Conservation (phyloP, 2,329 filamentous ascomycete species). For the Knufia fluminis region DNA sequence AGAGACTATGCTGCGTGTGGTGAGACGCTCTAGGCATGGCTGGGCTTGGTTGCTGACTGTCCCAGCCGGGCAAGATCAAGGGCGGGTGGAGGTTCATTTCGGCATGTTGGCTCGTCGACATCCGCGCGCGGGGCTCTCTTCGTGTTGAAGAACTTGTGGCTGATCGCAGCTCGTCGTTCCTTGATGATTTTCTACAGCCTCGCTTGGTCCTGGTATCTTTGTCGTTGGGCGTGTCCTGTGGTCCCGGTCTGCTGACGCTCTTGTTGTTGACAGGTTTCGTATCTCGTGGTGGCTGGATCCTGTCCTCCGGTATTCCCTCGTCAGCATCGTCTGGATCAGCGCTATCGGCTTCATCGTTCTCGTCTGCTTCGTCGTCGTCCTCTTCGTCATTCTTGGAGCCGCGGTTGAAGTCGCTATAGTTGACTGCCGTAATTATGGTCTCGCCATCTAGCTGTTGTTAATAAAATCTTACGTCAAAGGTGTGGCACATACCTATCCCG, state of each 20-base stretch:
- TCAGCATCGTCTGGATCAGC: background rate
- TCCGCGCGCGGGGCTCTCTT: background rate
- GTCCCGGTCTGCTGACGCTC: background rate
- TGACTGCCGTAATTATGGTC: slow-evolving; percentile 13
- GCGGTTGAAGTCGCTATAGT: slow-evolving; percentile 8
- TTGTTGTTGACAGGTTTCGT: background rate
- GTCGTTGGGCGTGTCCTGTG: background rate
- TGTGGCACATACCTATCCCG: slow-evolving; percentile 17
- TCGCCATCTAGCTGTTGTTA: slow-evolving; percentile 16
- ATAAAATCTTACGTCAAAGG: background rate
- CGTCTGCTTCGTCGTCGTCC: background rate
- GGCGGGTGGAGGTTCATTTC: background rate
- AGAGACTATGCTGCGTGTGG: background rate
- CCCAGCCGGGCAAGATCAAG: background rate
- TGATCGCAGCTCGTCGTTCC: background rate
- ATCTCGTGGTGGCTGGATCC: background rate
- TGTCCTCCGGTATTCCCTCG: background rate
- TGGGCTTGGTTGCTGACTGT: background rate
- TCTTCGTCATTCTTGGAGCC: slow-evolving; percentile 5
- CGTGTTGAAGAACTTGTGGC: background rate
- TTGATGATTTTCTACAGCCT: background rate
- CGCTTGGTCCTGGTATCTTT: background rate
- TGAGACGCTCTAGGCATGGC: background rate
- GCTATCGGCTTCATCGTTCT: background rate
- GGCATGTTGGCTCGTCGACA: background rate